phyloP scores from a whole-genome alignment of 495 filamentous ascomycete genomes.

The Aspergillus sclerotiicarbonarius region DNA sequence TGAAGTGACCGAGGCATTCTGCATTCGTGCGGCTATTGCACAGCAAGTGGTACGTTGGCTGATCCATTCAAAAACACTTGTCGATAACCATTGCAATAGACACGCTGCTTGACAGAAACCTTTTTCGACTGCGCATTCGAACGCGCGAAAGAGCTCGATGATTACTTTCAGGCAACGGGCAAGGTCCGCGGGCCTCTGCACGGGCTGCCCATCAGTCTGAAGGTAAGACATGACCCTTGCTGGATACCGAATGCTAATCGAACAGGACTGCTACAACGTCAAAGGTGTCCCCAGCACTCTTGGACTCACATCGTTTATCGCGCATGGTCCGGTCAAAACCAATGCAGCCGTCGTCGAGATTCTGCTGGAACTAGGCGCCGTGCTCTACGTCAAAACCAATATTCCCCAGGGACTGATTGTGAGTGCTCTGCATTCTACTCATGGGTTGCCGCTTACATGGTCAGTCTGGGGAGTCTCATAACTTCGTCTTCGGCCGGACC shows the following conservation, averaged over 20 bases:
- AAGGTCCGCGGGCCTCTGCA: conserved; percentile 58
- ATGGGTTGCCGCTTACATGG: background rate
- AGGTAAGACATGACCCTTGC: conserved; percentile 20
- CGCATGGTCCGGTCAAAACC: conserved; percentile 35
- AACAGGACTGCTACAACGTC: conserved; percentile 53
- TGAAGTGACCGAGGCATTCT: conserved; percentile 55
- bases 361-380: conserved; percentile 35
- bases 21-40: conserved; percentile 47
- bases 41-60: conserved; percentile 31
- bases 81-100: too few relatives aligned
- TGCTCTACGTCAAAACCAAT: conserved; percentile 62
- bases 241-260: too few relatives aligned
- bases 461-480: conserved; percentile 41
- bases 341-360: conserved; percentile 43
- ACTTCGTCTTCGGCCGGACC: conserved; percentile 40
- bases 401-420: conserved; percentile 41
- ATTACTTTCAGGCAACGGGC: conserved; percentile 23
- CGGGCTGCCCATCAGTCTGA: conserved; percentile 62
- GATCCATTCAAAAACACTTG: too few relatives aligned
- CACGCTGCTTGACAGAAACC: conserved; percentile 58
- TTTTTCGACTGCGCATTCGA: conserved; percentile 43
- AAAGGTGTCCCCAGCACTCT: conserved; percentile 37
- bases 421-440: conserved; percentile 23
- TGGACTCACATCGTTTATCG: conserved; percentile 47
- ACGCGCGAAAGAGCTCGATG: conserved; percentile 35